Evolutionary conservation across 192 early-diverging fungal genomes (phyloP), one percentile per base, ranked within the genome.

Genomic region (Lobosporangium transversale): DNA sequence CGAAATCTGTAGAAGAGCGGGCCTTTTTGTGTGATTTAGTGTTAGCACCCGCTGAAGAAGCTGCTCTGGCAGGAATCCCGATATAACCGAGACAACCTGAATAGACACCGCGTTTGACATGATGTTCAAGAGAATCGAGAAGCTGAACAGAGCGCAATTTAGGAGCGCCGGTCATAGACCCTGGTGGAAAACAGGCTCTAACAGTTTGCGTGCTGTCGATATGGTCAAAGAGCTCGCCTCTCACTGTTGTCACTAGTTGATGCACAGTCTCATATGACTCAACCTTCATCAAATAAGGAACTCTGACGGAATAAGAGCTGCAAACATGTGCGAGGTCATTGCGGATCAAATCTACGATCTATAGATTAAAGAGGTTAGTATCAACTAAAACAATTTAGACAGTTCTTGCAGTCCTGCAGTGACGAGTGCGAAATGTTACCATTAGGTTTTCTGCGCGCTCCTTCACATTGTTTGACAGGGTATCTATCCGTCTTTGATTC

Each of bases 111-210:
- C 97, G 86, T 6, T 81, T 85, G n/a, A 80, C 79, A 42, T 89
- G 58, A 0, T 62, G 53, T 56, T 98, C 95, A 52, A 97, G 85
- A 12, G 75, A 62, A 36, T 93, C 89, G 27, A 99, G 74, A 4
- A 98, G 70, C 49, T 92, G 87, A 35, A 94, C 83, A 0, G 94
- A 93, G 40, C 97, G 86, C 10, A 88, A 73, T 71, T 99, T 99
- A 4, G 97, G 97, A 0, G 97, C 97, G 8, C 97, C 97, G 0
- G 97, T 99, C 96, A 99, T 98, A 0, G 95, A 97, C 0, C 95
- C 95, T 69, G 97, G 97, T 23, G 97, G 97, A 55, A 98, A 98
- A 45, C 92, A 92, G 12, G 85, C 83, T 36, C 81, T 83, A 17
- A 97, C 66, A 2, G 90, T 92, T 29, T 89, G 87, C 0, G 95